Conservation (phyloP, 192 early-diverging fungal genomes). For the Lunasporangiospora selenospora region DNA sequence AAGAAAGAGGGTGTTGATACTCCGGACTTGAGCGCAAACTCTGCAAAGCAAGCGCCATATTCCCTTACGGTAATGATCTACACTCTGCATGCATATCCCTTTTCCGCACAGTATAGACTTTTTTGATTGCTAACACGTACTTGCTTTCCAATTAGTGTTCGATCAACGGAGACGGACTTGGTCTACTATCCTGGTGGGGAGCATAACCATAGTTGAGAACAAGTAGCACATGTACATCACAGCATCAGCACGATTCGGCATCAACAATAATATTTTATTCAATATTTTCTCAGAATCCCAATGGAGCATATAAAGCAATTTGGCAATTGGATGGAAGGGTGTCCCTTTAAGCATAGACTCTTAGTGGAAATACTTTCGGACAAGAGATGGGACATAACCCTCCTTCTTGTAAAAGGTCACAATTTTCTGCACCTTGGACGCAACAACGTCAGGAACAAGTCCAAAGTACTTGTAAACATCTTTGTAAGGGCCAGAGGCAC, state of each 20-base stretch:
- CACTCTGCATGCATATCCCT: neutral
- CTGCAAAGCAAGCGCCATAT: conserved; percentile 60
- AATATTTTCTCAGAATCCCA: too few species aligned
- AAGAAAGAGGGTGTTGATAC: conserved; percentile 51
- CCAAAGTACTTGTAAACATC: conserved; percentile 88
- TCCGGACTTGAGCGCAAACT: conserved; percentile 54
- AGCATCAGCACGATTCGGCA: too few species aligned
- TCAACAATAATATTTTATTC: too few species aligned
- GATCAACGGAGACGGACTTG: conserved; percentile 74
- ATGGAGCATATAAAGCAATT: too few species aligned
- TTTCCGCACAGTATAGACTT: neutral
- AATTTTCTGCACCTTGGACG: conserved; percentile 80
- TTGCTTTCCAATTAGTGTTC: conserved; percentile 49
- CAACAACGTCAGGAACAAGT: conserved; percentile 77
- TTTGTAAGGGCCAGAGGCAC: conserved; percentile 82
- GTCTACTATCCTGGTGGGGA: conserved; percentile 76
- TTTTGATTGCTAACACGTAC: neutral
- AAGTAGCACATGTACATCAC: too few species aligned
- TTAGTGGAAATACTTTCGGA: conserved; percentile 48
- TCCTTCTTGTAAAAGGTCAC: conserved; percentile 77
- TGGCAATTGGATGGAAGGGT: too few species aligned
- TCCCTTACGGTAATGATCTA: conserved; percentile 61
- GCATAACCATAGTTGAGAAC: too few species aligned
- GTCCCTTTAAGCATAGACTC: too few species aligned
- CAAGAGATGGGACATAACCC: conserved; percentile 51